phyloP scores from a whole-genome alignment of 352 stramenopile genomes.

The Phytophthora syringae region DNA sequence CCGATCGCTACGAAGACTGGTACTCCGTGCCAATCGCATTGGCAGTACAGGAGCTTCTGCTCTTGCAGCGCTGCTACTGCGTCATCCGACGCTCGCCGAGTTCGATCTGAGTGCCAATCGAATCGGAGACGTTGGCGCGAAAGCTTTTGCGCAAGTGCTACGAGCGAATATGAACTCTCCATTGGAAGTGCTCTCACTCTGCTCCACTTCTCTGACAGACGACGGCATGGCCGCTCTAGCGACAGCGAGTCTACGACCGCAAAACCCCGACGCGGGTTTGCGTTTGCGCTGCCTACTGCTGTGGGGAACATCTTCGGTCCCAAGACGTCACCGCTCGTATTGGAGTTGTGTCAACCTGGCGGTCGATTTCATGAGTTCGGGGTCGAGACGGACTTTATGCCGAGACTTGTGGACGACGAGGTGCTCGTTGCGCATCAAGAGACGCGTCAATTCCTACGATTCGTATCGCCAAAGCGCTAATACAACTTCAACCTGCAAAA shows the following conservation, averaged over 20 bases:
- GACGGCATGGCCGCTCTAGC: conserved; percentile 49
- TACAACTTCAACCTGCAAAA: no score
- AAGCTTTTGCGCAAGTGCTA: conserved; percentile 64
- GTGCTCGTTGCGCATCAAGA: conserved; percentile 67
- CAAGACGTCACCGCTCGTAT: conserved; percentile 38
- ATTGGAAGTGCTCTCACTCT: conserved; percentile 55
- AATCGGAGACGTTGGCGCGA: conserved; percentile 59
- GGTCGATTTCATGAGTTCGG: conserved; percentile 44
- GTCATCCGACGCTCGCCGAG: conserved; percentile 51
- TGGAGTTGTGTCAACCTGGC: conserved; percentile 43
- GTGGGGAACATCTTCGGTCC: conserved; percentile 73
- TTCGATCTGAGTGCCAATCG: conserved; percentile 76
- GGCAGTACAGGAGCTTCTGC: conserved; percentile 59
- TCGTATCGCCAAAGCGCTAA: conserved; percentile 61
- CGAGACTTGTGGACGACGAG: conserved; percentile 34
- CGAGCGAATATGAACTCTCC: conserved; percentile 44
- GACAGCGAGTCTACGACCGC: conserved; percentile 44
- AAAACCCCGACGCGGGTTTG: conserved; percentile 30
- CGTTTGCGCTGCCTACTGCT: conserved; percentile 56
- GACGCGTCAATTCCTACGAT: conserved; percentile 34
- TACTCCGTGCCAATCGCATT: conserved; percentile 72
- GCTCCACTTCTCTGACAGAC: conserved; percentile 68
- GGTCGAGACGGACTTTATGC: conserved; percentile 67
- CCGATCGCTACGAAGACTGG: conserved; percentile 57
- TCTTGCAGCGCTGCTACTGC: conserved; percentile 62